These are phyloP conservation scores for Fraxinus xanthoxyloides DNA, from an alignment of 305 asterid genomes.

Conservation along the genomic window DNA sequence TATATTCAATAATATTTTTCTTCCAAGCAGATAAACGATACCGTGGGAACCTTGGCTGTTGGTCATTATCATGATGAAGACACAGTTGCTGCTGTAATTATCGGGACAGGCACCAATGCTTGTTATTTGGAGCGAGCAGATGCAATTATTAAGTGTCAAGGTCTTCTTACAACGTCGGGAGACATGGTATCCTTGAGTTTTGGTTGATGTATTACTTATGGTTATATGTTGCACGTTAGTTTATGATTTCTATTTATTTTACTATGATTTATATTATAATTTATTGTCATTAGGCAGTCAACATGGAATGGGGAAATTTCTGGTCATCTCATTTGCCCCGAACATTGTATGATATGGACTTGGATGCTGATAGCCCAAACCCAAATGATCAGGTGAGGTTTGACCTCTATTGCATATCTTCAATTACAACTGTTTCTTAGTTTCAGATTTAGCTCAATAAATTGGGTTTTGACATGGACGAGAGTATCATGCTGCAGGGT, in stretches of 20 bases:
- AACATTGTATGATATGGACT: slow-evolving; percentile 64
- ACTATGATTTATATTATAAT: neutral
- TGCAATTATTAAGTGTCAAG: slow-evolving; percentile 85
- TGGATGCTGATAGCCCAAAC: slow-evolving; percentile 77
- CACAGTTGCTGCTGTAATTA: slow-evolving; percentile 76
- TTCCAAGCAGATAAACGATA: slow-evolving; percentile 64
- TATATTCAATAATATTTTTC: neutral
- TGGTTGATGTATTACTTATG: slow-evolving; percentile 7
- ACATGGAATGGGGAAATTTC: slow-evolving; percentile 95
- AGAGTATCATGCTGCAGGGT: slow-evolving; percentile 51
- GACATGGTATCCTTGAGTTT: slow-evolving; percentile 56
- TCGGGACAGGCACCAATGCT: slow-evolving; percentile 93
- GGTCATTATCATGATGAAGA: slow-evolving; percentile 84
- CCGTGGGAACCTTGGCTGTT: slow-evolving; percentile 85
- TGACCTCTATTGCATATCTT: neutral
- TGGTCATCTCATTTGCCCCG: slow-evolving; percentile 93
- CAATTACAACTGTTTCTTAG: neutral
- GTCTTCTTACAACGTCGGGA: slow-evolving; percentile 63
- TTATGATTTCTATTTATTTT: neutral
- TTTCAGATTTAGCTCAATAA: neutral
- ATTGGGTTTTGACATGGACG: slow-evolving; percentile 6
- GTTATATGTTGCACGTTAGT: slow-evolving; percentile 4
- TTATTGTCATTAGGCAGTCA: slow-evolving; percentile 54
- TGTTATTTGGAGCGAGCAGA: slow-evolving; percentile 87
- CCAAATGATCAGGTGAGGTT: slow-evolving; percentile 72